Base-by-base conservation (phyloP, 2,329 filamentous ascomycete genomes). In the Penicillium italicum region DNA sequence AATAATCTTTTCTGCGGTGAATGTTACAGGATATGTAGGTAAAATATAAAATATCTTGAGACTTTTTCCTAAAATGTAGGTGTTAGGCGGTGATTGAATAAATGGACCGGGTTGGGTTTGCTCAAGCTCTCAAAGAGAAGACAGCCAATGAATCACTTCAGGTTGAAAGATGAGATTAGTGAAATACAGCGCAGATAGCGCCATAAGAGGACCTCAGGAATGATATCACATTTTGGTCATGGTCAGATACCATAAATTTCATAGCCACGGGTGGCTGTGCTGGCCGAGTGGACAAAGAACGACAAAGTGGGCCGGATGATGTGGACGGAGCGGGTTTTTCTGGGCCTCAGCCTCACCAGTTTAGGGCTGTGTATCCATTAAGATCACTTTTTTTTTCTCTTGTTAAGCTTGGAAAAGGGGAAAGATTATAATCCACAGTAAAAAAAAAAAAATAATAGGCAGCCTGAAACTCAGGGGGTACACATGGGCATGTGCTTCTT, bases 391-490 rank as follows among this genome's bases (percentile, higher is more conserved):
- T 43, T 10, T 30, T 22, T 50, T n/a, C n/a, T n/a, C n/a, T 20
- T 14, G 18, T 30, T n/a, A 22, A 28, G 7, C 14, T 47, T 12
- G 49, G 28, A 53, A 33, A 50, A 24, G 30, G 30, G 37, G 30
- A 43, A 20, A 26, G 18, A 8, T 16, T 28, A 40, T 33, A 47
- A 53, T 42, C 42, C 50, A 53, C 44, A 37, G 8, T 33, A 34
- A 22, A 20, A 42, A 54, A 50, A 22, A 44, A 34, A 34, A 22
- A 20, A 42, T 50, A 50, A 22, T 38, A 34, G 38, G 40, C 9
- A 45, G 53, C 53, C 53, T 55, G 47, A 55, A 55, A 55, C 26
- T 51, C 47, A 55, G 53, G 53, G 53, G 53, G 47, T 56, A 34
- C 12, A 44, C 22, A 20, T 20, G n/a, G 34, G 33, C 26, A 16